Percentiles rank a stretch among this genome's conserved stretches.
These are phyloP conservation scores for Colletotrichum sp. DNA, from an alignment of 2,329 filamentous ascomycete species.

Conservation along the genomic window DNA sequence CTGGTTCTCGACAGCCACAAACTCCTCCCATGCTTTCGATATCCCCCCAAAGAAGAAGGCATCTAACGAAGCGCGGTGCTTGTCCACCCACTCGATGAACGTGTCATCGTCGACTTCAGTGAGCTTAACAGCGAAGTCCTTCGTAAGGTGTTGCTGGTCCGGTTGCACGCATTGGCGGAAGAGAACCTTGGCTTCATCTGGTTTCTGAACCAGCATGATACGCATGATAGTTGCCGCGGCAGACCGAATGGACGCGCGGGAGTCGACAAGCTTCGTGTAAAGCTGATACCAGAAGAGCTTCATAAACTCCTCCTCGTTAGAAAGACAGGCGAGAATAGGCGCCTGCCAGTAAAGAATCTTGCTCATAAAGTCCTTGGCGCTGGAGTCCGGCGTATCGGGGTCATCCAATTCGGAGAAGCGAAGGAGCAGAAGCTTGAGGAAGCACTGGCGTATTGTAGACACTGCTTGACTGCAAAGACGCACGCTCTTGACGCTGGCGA, in stretches of 20 bases:
- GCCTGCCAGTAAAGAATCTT: conserved; percentile 97
- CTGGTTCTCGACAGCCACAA: conserved; percentile 81
- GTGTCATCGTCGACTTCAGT: conserved; percentile 88
- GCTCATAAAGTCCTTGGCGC: conserved; percentile 75
- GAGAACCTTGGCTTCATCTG: conserved; percentile 76
- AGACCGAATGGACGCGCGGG: conserved; percentile 68
- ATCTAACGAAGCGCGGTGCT: conserved; percentile 80
- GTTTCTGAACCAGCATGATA: conserved; percentile 93
- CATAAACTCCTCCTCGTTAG: conserved; percentile 80
- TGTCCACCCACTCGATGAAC: conserved; percentile 88
- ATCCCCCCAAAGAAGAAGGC: conserved; percentile 81
- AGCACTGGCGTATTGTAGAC: conserved; percentile 74
- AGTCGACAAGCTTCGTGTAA: conserved; percentile 84
- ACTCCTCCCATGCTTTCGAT: conserved; percentile 86
- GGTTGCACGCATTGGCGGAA: conserved; percentile 73
- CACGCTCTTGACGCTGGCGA: conserved; percentile 83
- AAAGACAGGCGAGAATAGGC: conserved; percentile 80
- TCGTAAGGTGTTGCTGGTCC: conserved; percentile 73
- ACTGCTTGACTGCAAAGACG: conserved; percentile 89
- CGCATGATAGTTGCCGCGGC: conserved; percentile 86
- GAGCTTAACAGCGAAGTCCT: conserved; percentile 82
- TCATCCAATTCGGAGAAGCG: conserved; percentile 85
- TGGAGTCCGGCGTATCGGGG: conserved; percentile 59
- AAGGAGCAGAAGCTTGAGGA: conserved; percentile 80
- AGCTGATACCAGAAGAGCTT: conserved; percentile 91